phyloP scores from a whole-genome alignment of 805 yeast genomes.

The Starmerella sp. region DNA sequence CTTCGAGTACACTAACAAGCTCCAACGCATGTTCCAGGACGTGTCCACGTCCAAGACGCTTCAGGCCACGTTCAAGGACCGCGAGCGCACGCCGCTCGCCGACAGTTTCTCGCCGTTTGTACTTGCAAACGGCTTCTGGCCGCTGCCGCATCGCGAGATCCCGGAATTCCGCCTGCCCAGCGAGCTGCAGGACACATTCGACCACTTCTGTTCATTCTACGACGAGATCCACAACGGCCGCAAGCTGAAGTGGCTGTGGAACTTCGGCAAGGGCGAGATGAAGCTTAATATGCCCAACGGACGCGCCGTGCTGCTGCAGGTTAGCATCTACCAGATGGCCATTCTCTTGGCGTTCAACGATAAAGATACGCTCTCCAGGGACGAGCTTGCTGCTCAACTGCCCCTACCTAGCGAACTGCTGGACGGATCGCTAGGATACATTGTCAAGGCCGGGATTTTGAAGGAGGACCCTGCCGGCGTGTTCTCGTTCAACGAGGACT shows the following conservation, averaged over 20 bases:
- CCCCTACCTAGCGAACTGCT: constrained; percentile 55
- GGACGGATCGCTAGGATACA: constrained; percentile 66
- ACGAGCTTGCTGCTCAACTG: constrained; percentile 53
- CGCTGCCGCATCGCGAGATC: constrained; percentile 41
- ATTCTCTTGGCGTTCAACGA: constrained; percentile 77
- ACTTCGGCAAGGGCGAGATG: constrained; percentile 81
- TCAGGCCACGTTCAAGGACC: constrained; percentile 42
- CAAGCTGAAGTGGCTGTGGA: constrained; percentile 92
- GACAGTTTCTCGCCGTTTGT: constrained; percentile 58
- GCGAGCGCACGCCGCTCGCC: constrained; percentile 27
- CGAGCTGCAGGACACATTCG: constrained; percentile 52
- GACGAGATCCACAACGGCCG: constrained; percentile 71
- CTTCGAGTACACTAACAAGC: constrained; percentile 82
- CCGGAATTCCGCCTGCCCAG: constrained; percentile 51
- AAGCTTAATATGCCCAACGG: constrained; percentile 79
- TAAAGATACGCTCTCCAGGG: constrained; percentile 45
- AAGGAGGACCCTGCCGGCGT: constrained; percentile 49
- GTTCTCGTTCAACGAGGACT: constrained; percentile 66
- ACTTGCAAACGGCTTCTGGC: constrained; percentile 89
- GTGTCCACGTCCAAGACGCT: constrained; percentile 74
- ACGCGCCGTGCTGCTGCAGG: constrained; percentile 42
- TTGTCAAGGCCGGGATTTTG: constrained; percentile 66
- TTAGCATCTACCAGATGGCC: constrained; percentile 77
- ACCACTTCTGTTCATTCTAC: constrained; percentile 59
- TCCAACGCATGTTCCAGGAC: constrained; percentile 93